Evolutionary conservation across 148 eudicot species (phyloP).

Genomic region (Amaranthus hypochondriacus): DNA sequence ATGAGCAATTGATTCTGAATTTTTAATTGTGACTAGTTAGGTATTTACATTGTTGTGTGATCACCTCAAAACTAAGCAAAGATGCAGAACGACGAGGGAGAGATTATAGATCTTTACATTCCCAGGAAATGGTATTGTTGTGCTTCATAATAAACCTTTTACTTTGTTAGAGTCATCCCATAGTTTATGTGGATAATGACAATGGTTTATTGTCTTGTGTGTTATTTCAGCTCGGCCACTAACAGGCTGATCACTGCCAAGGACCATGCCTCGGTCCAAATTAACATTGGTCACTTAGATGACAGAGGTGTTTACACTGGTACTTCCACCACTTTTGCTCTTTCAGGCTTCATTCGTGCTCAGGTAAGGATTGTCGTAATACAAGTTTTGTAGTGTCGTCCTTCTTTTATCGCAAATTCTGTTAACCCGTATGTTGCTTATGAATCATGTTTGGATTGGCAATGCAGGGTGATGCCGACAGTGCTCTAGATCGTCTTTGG

Average conservation of each 20-base stretch:
- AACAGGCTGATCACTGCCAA: constrained; percentile 79
- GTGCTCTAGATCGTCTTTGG: constrained; percentile 71
- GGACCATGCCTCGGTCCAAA: constrained; percentile 84
- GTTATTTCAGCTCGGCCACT: constrained; percentile 61
- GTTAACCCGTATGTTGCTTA: neutral
- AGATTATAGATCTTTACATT: constrained; percentile 62
- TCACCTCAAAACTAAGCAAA: constrained; percentile 23
- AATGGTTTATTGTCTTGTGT: neutral
- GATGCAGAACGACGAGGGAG: constrained; percentile 80
- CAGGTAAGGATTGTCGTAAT: constrained; percentile 37
- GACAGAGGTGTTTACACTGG: constrained; percentile 65
- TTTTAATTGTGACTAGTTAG: neutral
- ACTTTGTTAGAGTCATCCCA: neutral
- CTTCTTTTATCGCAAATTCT: neutral
- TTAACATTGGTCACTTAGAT: constrained; percentile 80
- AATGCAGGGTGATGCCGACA: constrained; percentile 64
- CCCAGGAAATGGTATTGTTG: constrained; percentile 65
- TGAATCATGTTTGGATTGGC: neutral
- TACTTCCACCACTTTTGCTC: constrained; percentile 66
- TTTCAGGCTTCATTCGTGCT: constrained; percentile 77
- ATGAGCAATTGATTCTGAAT: too few relatives aligned
- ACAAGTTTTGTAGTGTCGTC: neutral
- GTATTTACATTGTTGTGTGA: constrained; percentile 8
- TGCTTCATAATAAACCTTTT: neutral
- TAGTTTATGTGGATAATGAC: neutral